Evolutionary conservation across 345 rosid species (phyloP).

Genomic region (Camelina hispida): DNA sequence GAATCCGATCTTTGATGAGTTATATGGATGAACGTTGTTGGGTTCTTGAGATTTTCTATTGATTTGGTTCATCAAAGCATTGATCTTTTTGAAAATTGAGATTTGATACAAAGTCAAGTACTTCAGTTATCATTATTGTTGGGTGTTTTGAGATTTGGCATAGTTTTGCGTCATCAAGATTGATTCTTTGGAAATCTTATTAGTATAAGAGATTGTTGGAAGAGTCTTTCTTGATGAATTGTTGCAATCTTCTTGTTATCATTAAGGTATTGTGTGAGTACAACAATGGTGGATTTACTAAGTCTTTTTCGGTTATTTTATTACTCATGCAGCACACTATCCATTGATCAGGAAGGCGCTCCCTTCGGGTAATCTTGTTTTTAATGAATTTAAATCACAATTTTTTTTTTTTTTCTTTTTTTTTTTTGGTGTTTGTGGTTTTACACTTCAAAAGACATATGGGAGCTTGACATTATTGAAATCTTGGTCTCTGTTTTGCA

Average conservation of each 20-base stretch:
- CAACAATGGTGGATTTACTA: constrained; percentile 14
- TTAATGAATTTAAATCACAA: background rate
- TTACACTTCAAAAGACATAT: background rate
- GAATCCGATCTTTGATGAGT: background rate
- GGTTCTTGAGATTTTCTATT: constrained; percentile 10
- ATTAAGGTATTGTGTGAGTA: background rate
- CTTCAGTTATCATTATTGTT: background rate
- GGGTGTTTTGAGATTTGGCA: background rate
- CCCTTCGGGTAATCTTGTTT: constrained; percentile 71
- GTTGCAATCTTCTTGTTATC: constrained; percentile 8
- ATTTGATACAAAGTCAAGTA: background rate
- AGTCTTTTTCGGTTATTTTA: background rate
- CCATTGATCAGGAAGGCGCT: constrained; percentile 73
- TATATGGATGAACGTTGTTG: background rate
- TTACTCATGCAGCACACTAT: constrained; percentile 69
- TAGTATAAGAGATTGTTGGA: constrained; percentile 18
- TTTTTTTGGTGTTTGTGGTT: background rate
- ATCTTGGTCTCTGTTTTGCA: constrained; percentile 34
- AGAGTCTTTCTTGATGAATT: constrained; percentile 1
- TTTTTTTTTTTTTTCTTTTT: background rate
- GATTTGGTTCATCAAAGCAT: constrained; percentile 14
- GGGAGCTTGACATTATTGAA: background rate
- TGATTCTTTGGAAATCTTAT: background rate
- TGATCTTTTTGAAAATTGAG: constrained; percentile 5
- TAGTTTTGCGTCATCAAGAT: background rate